A percentile compares a stretch with the other conserved stretches of the same genome.
Evolutionary conservation across 441 rosid genomes (phyloP).

Genomic region (Populus hybrid): DNA sequence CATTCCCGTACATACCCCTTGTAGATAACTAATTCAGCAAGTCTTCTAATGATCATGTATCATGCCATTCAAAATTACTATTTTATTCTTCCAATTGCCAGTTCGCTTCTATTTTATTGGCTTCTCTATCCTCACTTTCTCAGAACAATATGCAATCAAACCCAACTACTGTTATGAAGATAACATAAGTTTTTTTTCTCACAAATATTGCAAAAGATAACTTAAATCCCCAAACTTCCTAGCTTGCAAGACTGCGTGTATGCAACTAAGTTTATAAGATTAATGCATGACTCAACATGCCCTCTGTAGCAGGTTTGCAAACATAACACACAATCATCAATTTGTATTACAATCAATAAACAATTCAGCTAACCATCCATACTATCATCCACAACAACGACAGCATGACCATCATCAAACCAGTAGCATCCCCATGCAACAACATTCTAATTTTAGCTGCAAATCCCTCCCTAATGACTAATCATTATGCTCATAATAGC

Average conservation of each 20-base stretch:
- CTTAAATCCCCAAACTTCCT: constrained; percentile 1
- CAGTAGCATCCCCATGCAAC: background rate
- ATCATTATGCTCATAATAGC: background rate
- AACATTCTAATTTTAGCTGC: background rate
- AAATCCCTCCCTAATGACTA: background rate
- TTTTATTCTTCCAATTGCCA: no score
- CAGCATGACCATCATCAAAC: background rate
- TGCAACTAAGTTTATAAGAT: background rate
- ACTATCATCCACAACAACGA: background rate
- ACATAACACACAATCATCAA: background rate
- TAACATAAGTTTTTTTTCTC: background rate
- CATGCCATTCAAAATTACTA: no score
- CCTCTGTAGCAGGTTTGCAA: background rate
- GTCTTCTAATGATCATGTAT: no score
- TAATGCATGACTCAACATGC: background rate
- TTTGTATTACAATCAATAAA: background rate
- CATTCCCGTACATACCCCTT: no score
- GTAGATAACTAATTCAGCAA: no score
- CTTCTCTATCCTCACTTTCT: no score
- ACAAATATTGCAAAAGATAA: background rate
- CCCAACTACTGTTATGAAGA: no score
- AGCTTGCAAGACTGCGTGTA: background rate
- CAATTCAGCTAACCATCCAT: background rate
- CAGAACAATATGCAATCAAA: no score
- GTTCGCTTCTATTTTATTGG: no score